A percentile compares a stretch with the other conserved stretches of the same genome.
These are phyloP conservation scores for Nannochloropsis gaditana DNA, from an alignment of 108 stramenopile species.

Conservation along the genomic window DNA sequence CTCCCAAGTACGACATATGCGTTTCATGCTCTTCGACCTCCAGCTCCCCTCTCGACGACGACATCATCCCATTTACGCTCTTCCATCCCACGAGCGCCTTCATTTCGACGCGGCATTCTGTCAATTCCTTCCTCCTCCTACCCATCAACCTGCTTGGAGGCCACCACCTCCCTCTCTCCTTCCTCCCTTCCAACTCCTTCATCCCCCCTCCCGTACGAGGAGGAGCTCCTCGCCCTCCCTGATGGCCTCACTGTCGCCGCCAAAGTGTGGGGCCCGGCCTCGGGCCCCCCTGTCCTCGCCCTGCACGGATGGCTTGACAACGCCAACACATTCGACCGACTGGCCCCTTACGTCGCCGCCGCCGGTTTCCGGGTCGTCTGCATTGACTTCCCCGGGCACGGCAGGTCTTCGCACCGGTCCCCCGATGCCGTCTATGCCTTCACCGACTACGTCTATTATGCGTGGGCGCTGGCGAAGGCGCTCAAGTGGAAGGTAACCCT, in stretches of 20 bases:
- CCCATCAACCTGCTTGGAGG: background rate
- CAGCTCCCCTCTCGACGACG: too few relatives aligned
- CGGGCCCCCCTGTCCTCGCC: conserved; percentile 18
- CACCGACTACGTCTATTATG: background rate
- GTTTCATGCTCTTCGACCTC: too few relatives aligned
- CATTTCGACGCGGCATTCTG: too few relatives aligned
- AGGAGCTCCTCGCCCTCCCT: background rate
- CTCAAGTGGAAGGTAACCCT: background rate
- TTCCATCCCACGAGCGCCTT: too few relatives aligned
- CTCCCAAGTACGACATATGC: too few relatives aligned
- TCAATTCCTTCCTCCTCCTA: conserved; percentile 1
- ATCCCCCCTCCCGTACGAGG: background rate
- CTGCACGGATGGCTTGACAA: conserved; percentile 42
- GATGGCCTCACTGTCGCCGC: conserved; percentile 23
- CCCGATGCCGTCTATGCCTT: background rate
- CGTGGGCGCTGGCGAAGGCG: background rate
- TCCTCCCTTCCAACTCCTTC: background rate
- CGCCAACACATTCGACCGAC: conserved; percentile 27
- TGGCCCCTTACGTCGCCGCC: conserved; percentile 24
- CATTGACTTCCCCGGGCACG: conserved; percentile 30
- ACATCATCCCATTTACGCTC: too few relatives aligned
- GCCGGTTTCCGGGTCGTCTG: conserved; percentile 23
- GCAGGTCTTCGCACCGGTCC: conserved; percentile 13
- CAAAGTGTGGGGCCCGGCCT: conserved; percentile 26
- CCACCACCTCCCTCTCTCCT: background rate